These are phyloP conservation scores for Auriscalpium orientale DNA, from an alignment of 768 basidiomycete genomes.

Conservation along the genomic window DNA sequence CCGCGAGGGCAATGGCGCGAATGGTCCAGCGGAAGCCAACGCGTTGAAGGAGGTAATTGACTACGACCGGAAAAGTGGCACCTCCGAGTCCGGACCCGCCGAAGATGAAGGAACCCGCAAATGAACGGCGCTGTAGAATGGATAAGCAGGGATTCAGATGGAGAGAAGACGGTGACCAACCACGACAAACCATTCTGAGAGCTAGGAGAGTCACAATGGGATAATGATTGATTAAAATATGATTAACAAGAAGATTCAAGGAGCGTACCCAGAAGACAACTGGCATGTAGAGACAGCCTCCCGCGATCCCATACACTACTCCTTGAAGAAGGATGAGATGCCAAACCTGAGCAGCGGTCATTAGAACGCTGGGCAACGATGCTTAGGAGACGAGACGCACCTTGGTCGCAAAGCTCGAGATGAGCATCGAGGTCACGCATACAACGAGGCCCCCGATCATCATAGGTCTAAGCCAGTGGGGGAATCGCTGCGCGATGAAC, in stretches of 20 bases:
- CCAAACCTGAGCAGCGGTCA: constrained; percentile 10
- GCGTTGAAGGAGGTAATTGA: constrained; percentile 12
- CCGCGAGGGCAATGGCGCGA: constrained; percentile 14
- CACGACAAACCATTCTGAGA: constrained; percentile 18
- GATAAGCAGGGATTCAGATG: neutral
- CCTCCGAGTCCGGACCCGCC: constrained; percentile 18
- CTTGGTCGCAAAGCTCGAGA: constrained; percentile 17
- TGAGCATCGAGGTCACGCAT: constrained; percentile 10
- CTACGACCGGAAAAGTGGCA: constrained; percentile 16
- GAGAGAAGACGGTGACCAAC: neutral
- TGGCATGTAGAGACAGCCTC: constrained; percentile 6
- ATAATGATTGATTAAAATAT: constrained; percentile 5
- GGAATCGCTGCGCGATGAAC: constrained; percentile 15
- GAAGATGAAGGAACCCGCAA: constrained; percentile 19
- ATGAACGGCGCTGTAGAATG: constrained; percentile 8
- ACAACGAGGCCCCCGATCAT: constrained; percentile 15
- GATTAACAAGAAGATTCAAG: neutral
- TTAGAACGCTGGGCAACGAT: neutral
- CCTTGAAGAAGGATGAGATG: constrained; percentile 18
- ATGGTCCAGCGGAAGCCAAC: constrained; percentile 17
- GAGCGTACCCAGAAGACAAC: neutral
- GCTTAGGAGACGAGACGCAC: neutral
- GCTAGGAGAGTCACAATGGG: neutral
- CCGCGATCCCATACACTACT: constrained; percentile 16
- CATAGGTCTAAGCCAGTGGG: constrained; percentile 10